A percentile compares a stretch with the other conserved stretches of the same genome.
These are phyloP conservation scores for Suhomyces sp. DNA, from an alignment of 805 yeast genomes.

Conservation along the genomic window DNA sequence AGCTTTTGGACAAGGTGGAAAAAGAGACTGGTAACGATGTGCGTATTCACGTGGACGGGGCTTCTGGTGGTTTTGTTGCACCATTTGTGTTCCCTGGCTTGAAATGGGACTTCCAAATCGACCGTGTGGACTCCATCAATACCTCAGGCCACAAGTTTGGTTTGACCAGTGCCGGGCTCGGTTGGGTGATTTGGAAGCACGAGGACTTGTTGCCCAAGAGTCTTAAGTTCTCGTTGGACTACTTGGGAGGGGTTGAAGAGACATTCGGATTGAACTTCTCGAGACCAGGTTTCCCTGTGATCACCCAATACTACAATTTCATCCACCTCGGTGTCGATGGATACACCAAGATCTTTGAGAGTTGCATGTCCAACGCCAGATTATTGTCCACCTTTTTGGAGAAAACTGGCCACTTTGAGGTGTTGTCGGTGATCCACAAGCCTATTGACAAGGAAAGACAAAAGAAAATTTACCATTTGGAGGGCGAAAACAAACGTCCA, in stretches of 20 bases:
- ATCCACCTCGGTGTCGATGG: constrained; percentile 70
- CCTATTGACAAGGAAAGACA: constrained; percentile 28
- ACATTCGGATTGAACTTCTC: constrained; percentile 85
- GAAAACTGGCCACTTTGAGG: constrained; percentile 62
- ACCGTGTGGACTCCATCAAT: constrained; percentile 80
- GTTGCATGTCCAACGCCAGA: constrained; percentile 71
- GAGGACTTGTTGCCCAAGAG: constrained; percentile 61
- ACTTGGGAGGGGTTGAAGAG: constrained; percentile 86
- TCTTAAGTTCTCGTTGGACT: constrained; percentile 72
- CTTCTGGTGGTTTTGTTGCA: constrained; percentile 86
- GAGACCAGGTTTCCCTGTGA: constrained; percentile 88
- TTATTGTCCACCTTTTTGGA: constrained; percentile 60
- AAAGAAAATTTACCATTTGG: constrained; percentile 16
- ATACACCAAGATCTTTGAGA: constrained; percentile 58
- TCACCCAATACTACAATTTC: constrained; percentile 83
- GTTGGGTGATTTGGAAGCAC: constrained; percentile 87
- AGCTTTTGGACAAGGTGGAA: constrained; percentile 69
- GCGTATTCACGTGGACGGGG: constrained; percentile 93
- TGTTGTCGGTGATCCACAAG: constrained; percentile 76
- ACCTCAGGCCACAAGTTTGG: constrained; percentile 95
- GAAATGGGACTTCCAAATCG: constrained; percentile 79
- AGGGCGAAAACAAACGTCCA: constrained; percentile 11
- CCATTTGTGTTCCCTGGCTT: constrained; percentile 76
- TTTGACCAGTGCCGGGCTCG: constrained; percentile 83
- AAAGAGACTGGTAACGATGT: constrained; percentile 61